Base-by-base conservation (phyloP, 2,329 filamentous ascomycete genomes). In the Graphilbum fragrans region DNA sequence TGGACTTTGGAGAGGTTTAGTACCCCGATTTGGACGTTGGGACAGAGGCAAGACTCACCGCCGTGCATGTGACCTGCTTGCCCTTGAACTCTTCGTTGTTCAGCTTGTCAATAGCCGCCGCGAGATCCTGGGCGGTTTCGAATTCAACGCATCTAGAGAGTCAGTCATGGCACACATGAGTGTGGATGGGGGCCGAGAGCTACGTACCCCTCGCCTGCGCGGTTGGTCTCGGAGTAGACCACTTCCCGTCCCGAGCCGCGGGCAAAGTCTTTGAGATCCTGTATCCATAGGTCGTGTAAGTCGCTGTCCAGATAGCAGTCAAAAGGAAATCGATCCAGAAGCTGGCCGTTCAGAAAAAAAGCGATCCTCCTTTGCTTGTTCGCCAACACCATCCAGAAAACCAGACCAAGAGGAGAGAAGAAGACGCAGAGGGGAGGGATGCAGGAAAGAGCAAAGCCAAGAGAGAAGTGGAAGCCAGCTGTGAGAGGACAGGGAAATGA, bases 261-360 rank as follows among this genome's bases (percentile, higher is more conserved):
- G 48, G 92, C 92, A 66, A 98, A 98, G 64, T 98, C 92, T 84
- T 98, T 98, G 41, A 98, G 80, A 66, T 98, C 92, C 92, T 98
- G 87, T 41, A 80, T 69, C 73, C 74, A 79, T 72, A 73, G 65
- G 76, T 74, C 76, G 74, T 73, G 82, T 92, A 85, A 88, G 84
- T 87, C 40, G 45, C 22, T 32, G 67, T 76, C 72, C 67, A 69
- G 72, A 67, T n/a, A 27, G 25, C 25, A 8, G 25, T 27, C 25
- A 27, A n/a, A n/a, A 59, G n/a, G 18, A 36, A 5, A 25, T 35
- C 16, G 27, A 16, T 35, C 37, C 36, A 38, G 23, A 29, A 3
- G 8, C 17, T 16, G 29, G 19, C 22, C 27, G 18, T n/a, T 39
- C 29, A 11, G 17, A 8, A 16, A 6, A n/a, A 21, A 8, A 19